A percentile compares a stretch with the other conserved stretches of the same genome.
phyloP scores from a whole-genome alignment of 2,329 filamentous ascomycete genomes.

The Talaromyces sp. region DNA sequence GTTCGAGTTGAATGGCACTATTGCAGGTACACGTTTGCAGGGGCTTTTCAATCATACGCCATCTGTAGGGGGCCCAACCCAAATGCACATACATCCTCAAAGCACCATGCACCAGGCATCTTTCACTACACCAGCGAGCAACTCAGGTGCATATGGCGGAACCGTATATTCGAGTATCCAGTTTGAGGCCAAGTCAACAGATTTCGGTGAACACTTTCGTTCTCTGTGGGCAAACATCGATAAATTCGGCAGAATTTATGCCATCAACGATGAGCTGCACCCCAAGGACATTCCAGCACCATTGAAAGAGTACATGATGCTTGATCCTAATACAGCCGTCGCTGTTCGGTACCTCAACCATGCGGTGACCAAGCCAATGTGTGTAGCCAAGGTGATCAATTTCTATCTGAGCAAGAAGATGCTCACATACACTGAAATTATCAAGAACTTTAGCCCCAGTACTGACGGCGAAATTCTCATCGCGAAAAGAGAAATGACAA shows the following conservation, averaged over 20 bases:
- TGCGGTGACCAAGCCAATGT: conserved; percentile 22
- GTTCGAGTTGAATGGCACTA: neutral
- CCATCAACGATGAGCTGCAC: neutral
- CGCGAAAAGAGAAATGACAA: conserved; percentile 20
- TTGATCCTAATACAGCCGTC: conserved; percentile 16
- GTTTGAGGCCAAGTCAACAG: conserved; percentile 2
- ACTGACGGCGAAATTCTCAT: conserved; percentile 24
- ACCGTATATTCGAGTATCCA: neutral
- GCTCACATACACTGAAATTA: conserved; percentile 22
- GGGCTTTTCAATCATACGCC: conserved; percentile 2
- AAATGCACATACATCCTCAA: neutral
- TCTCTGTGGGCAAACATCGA: conserved; percentile 21
- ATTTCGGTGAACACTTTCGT: conserved; percentile 12
- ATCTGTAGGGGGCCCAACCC: neutral
- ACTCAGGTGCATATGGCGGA: neutral
- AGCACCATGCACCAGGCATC: neutral
- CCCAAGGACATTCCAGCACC: neutral
- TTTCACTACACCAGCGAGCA: neutral
- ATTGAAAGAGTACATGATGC: conserved; percentile 22
- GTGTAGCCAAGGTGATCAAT: conserved; percentile 30
- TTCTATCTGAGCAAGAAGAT: conserved; percentile 25
- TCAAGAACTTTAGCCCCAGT: conserved; percentile 25
- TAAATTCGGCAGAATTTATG: conserved; percentile 17
- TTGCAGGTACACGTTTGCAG: neutral
- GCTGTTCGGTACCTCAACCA: conserved; percentile 25